Base-by-base conservation (phyloP, 257 asterid genomes). In the Capsicum baccatum region DNA sequence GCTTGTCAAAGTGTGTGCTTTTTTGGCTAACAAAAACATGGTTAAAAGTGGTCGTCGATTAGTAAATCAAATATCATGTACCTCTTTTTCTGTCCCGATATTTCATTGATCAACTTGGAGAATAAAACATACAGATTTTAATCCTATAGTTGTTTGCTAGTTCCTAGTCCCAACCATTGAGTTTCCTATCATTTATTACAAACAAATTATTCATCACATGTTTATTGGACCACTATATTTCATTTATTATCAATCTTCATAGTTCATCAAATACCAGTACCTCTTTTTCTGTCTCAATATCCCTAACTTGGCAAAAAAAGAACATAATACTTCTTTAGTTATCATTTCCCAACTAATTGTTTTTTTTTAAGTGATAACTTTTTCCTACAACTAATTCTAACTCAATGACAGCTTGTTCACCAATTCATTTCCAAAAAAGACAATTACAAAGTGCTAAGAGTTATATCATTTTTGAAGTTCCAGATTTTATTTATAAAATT, bases 111-210 rank as follows among this genome's bases (percentile, higher is more conserved):
- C 4, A 39, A 68, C 54, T 68, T 68, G 26, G 78, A 37, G 78
- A 67, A 37, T 14, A 14, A 54, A 68, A 68, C 14, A 19, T 50
- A n/a, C 80, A 50, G 80, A 48, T 74, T 48, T 74, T 74, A 52
- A 74, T 50, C 44, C 17, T 6, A 12, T 12, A 47, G 10, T 73
- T n/a, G 58, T 47, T 71, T 47, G n/a, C 19, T 11, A 13, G 39
- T 73, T 59, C 58, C 21, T 21, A 21, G 21, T 21, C 21, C 21
- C 58, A 17, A 71, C 4, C 59, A 19, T 74, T 74, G 19, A 74
- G 19, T 19, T 21, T 48, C 80, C 79, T 5, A 73, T 47, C 80
- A n/a, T 19, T 6, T 19, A 69, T 39, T 68, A 8, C 17, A 44
- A 5, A 73, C n/a, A 11, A 42, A 35, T 67, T 2, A 73, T 19